Conservation (phyloP, 441 rosid genomes). For the Adansonia grandidieri region DNA sequence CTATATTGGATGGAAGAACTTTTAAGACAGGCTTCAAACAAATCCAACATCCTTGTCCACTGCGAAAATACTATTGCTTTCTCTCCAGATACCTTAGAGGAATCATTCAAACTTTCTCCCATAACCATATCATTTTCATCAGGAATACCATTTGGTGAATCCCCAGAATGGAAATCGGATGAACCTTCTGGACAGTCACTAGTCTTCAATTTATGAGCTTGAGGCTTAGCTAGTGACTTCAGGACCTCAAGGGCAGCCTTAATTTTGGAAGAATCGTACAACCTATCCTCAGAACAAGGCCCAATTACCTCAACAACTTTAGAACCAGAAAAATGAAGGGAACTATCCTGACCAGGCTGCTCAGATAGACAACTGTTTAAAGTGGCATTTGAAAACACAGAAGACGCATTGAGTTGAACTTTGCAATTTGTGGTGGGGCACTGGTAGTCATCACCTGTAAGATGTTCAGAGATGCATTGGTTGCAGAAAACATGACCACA, state of each 20-base stretch:
- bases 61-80: constrained; percentile 95
- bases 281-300: constrained; percentile 33
- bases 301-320: constrained; percentile 38
- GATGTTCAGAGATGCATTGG: constrained; percentile 77
- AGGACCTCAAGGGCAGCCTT: constrained; percentile 83
- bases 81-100: constrained; percentile 51
- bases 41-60: constrained; percentile 92
- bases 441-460: constrained; percentile 68
- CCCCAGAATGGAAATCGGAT: constrained; percentile 28
- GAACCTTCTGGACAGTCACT: constrained; percentile 36
- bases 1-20: constrained; percentile 71
- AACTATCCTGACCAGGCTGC: constrained; percentile 38
- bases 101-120: constrained; percentile 37
- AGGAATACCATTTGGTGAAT: constrained; percentile 20
- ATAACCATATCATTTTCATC: constrained; percentile 23
- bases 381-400: constrained; percentile 62
- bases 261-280: constrained; percentile 73
- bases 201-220: constrained; percentile 32
- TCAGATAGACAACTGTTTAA: constrained; percentile 49
- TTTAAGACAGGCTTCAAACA: constrained; percentile 75
- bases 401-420: constrained; percentile 47
- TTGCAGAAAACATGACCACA: constrained; percentile 94
- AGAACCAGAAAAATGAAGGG: constrained; percentile 40
- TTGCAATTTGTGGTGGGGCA: constrained; percentile 72
- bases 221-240: constrained; percentile 55